Evolutionary conservation across 495 filamentous ascomycete genomes (phyloP).

Genomic region (Hyaloscypha hepaticicola): DNA sequence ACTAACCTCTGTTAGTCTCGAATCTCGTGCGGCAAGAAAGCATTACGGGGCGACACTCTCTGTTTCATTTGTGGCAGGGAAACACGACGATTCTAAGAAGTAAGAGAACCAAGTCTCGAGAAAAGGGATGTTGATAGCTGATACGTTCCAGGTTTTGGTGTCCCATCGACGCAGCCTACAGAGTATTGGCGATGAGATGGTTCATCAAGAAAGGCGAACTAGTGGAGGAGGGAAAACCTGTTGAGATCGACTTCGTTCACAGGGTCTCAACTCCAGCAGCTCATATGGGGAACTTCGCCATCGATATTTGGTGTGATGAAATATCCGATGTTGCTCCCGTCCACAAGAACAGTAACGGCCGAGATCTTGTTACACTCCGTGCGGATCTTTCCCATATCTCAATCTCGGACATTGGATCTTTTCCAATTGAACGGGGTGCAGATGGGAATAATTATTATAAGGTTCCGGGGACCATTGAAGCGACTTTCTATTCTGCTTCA

Average conservation of each 20-base stretch:
- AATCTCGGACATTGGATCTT: background rate
- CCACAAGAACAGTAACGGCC: background rate
- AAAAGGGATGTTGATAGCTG: background rate
- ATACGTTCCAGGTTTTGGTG: background rate
- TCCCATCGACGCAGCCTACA: background rate
- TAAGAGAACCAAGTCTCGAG: background rate
- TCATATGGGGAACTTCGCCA: background rate
- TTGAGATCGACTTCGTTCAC: background rate
- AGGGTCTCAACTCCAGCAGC: no score
- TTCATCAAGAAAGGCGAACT: background rate
- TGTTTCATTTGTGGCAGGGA: slow-evolving; percentile 17
- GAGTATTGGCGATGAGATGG: background rate
- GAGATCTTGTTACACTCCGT: background rate
- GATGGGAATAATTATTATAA: background rate
- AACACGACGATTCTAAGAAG: slow-evolving; percentile 6
- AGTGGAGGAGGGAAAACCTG: background rate
- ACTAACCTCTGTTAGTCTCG: slow-evolving; percentile 30
- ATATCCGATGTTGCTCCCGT: background rate
- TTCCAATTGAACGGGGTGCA: no score
- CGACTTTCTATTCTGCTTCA: background rate
- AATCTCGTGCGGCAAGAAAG: slow-evolving; percentile 40
- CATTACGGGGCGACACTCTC: slow-evolving; percentile 36
- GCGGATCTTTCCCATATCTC: background rate
- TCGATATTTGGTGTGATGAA: background rate
- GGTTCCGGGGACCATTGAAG: background rate